A percentile compares a stretch with the other conserved stretches of the same genome.
Evolutionary conservation across 2,329 filamentous ascomycete genomes (phyloP).

Genomic region (Monosporascus ibericus): DNA sequence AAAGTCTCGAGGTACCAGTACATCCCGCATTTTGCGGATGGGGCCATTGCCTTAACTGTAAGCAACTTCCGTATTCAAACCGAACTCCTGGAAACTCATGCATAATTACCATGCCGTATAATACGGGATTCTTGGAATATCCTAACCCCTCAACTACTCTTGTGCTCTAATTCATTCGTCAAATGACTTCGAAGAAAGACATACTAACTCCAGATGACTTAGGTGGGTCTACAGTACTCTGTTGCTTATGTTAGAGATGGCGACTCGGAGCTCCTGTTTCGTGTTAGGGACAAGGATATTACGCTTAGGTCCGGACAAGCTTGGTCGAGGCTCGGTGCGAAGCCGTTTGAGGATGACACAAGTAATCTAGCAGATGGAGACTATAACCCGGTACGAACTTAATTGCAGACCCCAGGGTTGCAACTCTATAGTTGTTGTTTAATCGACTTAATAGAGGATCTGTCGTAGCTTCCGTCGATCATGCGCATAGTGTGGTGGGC

Average conservation of each 20-base stretch:
- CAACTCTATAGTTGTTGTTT: too few species aligned
- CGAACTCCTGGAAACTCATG: too few species aligned
- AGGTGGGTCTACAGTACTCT: slow-evolving; percentile 34
- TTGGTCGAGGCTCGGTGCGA: slow-evolving; percentile 38
- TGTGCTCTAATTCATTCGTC: not conserved
- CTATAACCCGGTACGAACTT: not conserved
- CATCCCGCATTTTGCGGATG: slow-evolving; percentile 38
- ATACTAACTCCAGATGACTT: slow-evolving; percentile 1
- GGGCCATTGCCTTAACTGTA: slow-evolving; percentile 44
- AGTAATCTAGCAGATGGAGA: not conserved
- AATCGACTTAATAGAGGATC: too few species aligned
- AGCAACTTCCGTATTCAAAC: not conserved
- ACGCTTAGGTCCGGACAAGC: slow-evolving; percentile 36
- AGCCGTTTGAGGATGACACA: slow-evolving; percentile 35
- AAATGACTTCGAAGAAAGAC: not conserved
- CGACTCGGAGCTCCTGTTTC: slow-evolving; percentile 36
- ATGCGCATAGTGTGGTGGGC: not conserved
- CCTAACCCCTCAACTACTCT: too few species aligned
- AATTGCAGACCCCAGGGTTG: not conserved
- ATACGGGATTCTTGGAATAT: too few species aligned
- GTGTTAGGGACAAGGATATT: slow-evolving; percentile 34
- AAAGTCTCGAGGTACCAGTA: slow-evolving; percentile 34
- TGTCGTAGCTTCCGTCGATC: too few species aligned
- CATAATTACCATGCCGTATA: too few species aligned
- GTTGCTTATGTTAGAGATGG: slow-evolving; percentile 38